Base-by-base conservation (phyloP, 805 yeast species). In the Myxozyma monticola region DNA sequence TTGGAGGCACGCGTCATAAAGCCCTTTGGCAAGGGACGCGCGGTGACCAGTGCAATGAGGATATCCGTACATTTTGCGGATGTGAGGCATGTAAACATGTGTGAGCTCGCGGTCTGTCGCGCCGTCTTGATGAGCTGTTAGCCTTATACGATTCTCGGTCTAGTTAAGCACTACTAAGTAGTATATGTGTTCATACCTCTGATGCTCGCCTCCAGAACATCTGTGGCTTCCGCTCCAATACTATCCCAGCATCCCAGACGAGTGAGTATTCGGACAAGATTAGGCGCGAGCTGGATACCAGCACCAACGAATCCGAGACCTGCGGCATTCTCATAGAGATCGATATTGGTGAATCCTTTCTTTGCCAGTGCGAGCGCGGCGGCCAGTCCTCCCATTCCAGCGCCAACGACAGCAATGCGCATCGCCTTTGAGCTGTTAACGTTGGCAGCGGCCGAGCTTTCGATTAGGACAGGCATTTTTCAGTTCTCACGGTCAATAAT, bases 281-380 rank as follows among this genome's bases (percentile, higher is more conserved):
- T 62, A 3, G 70, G 69, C n/a, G 68, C 67, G 21, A 65, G 51
- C 52, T 65, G 69, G 38, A 65, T 65, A 15, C 69, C 69, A 14
- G 69, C 69, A 15, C 69, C 69, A 24, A 66, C 69, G 48, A 66
- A 69, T 4, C 65, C 64, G 18, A 64, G 48, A 18, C 45, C 56
- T 9, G 56, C 44, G 20, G 68, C 65, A 25, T 59, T 58, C 46
- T 65, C 69, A 20, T 64, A 49, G 14, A 65, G 47, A 2, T 42
- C 48, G 18, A 65, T 69, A 17, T 36, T 6, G 7, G 44, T 39
- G 42, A 65, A 67, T 12, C 67, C 69, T 7, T 57, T 42, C 28
- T 51, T 24, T 8, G 42, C 48, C 37, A 65, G 51, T 6, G 61
- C 66, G 26, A 65, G 55, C 22, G 67, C 64, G 7, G 67, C 65